A percentile compares a stretch with the other conserved stretches of the same genome.
phyloP scores from a whole-genome alignment of 345 rosid genomes.

The Atalantia buxifolia region DNA sequence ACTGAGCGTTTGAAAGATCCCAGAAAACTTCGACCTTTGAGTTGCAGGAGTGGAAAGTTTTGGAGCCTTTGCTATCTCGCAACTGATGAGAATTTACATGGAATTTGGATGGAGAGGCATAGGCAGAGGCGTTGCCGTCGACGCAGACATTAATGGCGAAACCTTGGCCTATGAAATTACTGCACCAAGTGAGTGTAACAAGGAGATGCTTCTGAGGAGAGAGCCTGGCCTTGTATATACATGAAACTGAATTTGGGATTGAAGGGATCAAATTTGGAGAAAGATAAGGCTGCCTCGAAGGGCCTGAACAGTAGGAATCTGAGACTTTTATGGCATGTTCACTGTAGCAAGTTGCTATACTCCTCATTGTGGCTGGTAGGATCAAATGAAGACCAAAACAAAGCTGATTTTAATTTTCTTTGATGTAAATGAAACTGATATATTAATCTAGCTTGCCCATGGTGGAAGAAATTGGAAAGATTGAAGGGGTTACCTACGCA shows the following conservation, averaged over 20 bases:
- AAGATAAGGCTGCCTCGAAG: constrained; percentile 46
- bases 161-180: constrained; percentile 31
- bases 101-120: constrained; percentile 27
- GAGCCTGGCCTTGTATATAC: constrained; percentile 46
- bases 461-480: constrained; percentile 26
- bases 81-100: constrained; percentile 30
- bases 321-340: constrained; percentile 86
- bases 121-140: constrained; percentile 13
- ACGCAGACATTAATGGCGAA: constrained; percentile 24
- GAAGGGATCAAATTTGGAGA: constrained; percentile 54
- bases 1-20: constrained; percentile 71
- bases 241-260: constrained; percentile 50
- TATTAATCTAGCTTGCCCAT: constrained; percentile 27
- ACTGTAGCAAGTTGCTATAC: constrained; percentile 66
- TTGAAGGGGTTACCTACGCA: constrained; percentile 1
- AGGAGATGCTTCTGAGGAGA: constrained; percentile 39
- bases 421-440: neutral
- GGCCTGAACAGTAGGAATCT: constrained; percentile 77
- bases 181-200: constrained; percentile 62
- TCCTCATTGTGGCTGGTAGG: constrained; percentile 43
- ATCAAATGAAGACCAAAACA: neutral
- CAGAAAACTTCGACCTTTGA: constrained; percentile 51
- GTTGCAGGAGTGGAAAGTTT: constrained; percentile 40
- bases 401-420: neutral
- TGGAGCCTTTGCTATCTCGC: constrained; percentile 43